A percentile compares a stretch with the other conserved stretches of the same genome.
Evolutionary conservation across 306 rosid species (phyloP).

Genomic region (Cucurbita ficifolia): DNA sequence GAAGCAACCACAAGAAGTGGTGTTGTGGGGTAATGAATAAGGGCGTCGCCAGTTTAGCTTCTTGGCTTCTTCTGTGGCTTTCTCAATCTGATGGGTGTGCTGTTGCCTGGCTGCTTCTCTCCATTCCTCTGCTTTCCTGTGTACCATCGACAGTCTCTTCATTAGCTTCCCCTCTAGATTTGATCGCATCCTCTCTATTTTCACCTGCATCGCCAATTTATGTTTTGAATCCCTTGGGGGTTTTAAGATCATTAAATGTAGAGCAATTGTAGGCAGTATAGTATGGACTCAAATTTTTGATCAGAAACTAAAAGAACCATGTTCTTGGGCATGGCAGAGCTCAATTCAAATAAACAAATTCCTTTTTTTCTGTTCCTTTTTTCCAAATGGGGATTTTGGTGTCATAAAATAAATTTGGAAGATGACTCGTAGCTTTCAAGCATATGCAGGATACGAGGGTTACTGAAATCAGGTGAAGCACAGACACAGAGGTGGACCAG

Average conservation of each 20-base stretch:
- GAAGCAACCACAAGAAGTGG: conserved; percentile 67
- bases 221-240: neutral
- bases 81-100: conserved; percentile 58
- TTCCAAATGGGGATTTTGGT: neutral
- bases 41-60: conserved; percentile 36
- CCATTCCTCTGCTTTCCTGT: conserved; percentile 84
- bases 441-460: neutral
- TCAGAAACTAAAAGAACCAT: neutral
- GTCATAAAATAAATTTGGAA: neutral
- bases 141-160: conserved; percentile 73
- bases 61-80: conserved; percentile 38
- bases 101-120: conserved; percentile 56
- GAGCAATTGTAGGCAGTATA: neutral
- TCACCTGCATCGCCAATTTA: conserved; percentile 38
- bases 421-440: neutral
- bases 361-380: neutral
- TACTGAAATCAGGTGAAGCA: neutral
- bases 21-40: conserved; percentile 26
- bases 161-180: conserved; percentile 84
- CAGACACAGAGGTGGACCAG: conserved; percentile 22
- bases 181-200: conserved; percentile 85
- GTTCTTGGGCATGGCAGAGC: neutral
- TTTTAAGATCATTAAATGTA: neutral
- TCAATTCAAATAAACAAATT: neutral
- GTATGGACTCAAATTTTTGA: neutral